Conservation (phyloP, 441 rosid genomes). For the Jatropha podagrica region DNA sequence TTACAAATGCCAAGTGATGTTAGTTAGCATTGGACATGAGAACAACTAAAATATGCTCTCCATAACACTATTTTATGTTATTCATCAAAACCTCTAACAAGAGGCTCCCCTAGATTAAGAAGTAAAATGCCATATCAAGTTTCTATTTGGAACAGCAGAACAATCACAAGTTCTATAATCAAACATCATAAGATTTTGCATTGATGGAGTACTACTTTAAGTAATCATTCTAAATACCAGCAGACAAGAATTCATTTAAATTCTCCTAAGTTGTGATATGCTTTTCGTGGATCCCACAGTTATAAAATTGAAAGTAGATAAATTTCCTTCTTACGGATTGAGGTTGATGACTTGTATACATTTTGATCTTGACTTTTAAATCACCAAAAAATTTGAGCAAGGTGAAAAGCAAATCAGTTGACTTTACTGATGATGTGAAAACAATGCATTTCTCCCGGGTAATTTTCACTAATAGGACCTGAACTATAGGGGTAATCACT, state of each 20-base stretch:
- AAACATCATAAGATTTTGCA: background rate
- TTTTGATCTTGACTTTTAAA: conserved; percentile 70
- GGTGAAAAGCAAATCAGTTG: conserved; percentile 80
- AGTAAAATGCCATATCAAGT: background rate
- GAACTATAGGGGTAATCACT: too few species aligned
- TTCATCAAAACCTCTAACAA: background rate
- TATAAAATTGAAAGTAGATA: background rate
- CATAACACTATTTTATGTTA: too few species aligned
- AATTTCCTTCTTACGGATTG: conserved; percentile 81
- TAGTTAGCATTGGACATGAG: background rate
- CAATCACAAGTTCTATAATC: background rate
- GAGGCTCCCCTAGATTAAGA: background rate
- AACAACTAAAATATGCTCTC: background rate
- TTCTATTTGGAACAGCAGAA: background rate
- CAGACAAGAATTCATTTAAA: background rate
- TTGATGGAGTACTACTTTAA: background rate
- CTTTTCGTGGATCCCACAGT: background rate
- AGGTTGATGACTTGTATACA: conserved; percentile 82
- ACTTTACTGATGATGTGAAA: conserved; percentile 84
- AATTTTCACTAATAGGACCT: too few species aligned
- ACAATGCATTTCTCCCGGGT: conserved; percentile 82
- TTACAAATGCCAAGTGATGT: background rate
- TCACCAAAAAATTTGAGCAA: conserved; percentile 77
- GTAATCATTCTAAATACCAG: background rate
- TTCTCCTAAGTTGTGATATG: background rate